Base-by-base conservation (phyloP, 768 basidiomycete genomes). In the Rhodocollybia butyracea region DNA sequence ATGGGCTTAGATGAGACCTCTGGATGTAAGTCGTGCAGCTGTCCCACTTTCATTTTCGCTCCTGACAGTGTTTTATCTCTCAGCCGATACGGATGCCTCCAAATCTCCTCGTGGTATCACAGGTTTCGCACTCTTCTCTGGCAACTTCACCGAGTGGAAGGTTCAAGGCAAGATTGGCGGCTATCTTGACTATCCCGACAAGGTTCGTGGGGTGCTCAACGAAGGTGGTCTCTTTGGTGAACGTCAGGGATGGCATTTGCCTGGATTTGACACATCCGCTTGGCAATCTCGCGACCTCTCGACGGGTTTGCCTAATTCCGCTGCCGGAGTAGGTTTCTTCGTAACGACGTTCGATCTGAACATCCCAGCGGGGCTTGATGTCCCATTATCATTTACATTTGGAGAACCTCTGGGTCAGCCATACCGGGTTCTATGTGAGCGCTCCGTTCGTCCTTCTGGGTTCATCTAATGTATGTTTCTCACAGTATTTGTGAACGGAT, bases 271-370 rank as follows among this genome's bases (percentile, higher is more conserved):
- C 57, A 64, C 72, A n/a, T 77, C 77, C 11, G 60, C 60, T 1
- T 85, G 84, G 83, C 75, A 24, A 1, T 53, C 68, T 7, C 80
- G 88, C 46, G 75, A 84, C 29, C 73, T 90, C 12, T 70, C 79
- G 2, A 62, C 73, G 17, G 88, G 89, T 3, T 75, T 91, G 22
- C 87, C 86, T 0, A 66, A 72, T 38, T 71, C 71, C 7, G 58
- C 66, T 17, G 82, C 91, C 3, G 91, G 91, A 17, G 72, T 83
- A n/a, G 84, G 84, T 7, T 84, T 85, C 65, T 85, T 83, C 64
- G 73, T 79, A 54, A 81, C 82, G 8, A 79, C 75, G 0, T 82
- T 85, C 59, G 65, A 76, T 32, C 71, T 86, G 29, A 54, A 71
- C 38, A 66, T 85, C 17, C 76, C 80, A 1, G 58, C 56, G 22